Conservation (phyloP, 805 yeast species). For the Ogataea minuta region DNA sequence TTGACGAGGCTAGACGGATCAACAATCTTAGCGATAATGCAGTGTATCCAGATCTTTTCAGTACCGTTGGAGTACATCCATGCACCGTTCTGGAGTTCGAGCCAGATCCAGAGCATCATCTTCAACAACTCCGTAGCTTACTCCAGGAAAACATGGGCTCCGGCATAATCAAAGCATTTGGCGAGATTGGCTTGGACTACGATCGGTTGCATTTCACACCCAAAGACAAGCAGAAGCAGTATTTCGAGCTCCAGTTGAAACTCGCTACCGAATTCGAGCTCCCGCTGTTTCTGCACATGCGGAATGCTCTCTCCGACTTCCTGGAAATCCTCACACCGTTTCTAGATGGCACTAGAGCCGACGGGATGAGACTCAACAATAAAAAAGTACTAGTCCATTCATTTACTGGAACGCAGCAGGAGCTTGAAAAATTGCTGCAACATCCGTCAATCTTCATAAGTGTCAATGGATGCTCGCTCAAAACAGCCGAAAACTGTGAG, state of each 20-base stretch:
- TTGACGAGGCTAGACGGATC: slow-evolving; percentile 45
- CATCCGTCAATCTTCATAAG: slow-evolving; percentile 67
- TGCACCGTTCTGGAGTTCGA: slow-evolving; percentile 68
- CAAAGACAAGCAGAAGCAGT: slow-evolving; percentile 60
- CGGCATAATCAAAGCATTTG: slow-evolving; percentile 75
- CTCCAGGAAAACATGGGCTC: slow-evolving; percentile 44
- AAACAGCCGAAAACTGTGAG: slow-evolving; percentile 67
- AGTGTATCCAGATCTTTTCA: slow-evolving; percentile 39
- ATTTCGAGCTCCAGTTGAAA: slow-evolving; percentile 73
- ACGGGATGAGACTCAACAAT: slow-evolving; percentile 31
- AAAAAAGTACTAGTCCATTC: slow-evolving; percentile 87
- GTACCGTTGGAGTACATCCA: slow-evolving; percentile 96
- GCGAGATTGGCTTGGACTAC: slow-evolving; percentile 94
- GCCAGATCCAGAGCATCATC: slow-evolving; percentile 37
- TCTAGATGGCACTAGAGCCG: slow-evolving; percentile 41
- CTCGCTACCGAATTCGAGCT: slow-evolving; percentile 54
- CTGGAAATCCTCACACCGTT: slow-evolving; percentile 61
- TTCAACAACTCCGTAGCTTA: slow-evolving; percentile 48
- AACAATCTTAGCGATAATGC: slow-evolving; percentile 13
- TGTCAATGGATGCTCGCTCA: slow-evolving; percentile 90
- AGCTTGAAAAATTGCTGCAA: slow-evolving; percentile 53
- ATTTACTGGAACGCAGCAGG: slow-evolving; percentile 78
- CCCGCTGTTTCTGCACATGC: slow-evolving; percentile 88
- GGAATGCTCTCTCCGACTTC: slow-evolving; percentile 83
- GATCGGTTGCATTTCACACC: slow-evolving; percentile 81